Evolutionary conservation across 371 early-diverging fungal species (phyloP).

Genomic region (Mucor velutinosus): DNA sequence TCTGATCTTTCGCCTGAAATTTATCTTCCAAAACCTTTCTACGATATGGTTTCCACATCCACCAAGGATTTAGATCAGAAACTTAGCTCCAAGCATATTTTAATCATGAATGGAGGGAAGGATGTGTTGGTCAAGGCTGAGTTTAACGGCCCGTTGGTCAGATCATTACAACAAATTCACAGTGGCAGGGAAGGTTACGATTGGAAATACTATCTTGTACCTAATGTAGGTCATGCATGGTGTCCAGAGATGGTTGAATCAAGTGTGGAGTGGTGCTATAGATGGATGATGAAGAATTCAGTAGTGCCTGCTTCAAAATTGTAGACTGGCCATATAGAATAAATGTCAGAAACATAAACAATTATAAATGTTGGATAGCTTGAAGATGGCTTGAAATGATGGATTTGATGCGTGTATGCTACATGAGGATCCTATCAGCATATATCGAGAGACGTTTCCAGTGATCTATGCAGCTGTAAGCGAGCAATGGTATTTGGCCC

Average conservation of each 20-base stretch:
- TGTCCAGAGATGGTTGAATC: constrained; percentile 33
- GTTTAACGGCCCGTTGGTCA: constrained; percentile 27
- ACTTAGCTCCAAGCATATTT: constrained; percentile 30
- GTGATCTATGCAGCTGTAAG: no score
- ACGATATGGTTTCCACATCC: constrained; percentile 12
- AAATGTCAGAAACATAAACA: no score
- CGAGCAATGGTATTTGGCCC: no score
- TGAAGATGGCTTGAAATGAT: no score
- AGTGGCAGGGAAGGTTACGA: constrained; percentile 29
- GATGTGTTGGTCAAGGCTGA: constrained; percentile 35
- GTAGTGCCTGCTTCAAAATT: not conserved
- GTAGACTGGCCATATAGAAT: not conserved
- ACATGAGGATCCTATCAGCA: no score
- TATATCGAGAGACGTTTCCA: no score
- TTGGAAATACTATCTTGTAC: constrained; percentile 35
- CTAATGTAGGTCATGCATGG: constrained; percentile 45
- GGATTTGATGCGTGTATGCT: no score
- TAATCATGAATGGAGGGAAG: constrained; percentile 40
- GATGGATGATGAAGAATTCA: constrained; percentile 34
- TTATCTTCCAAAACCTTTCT: constrained; percentile 30
- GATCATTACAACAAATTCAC: constrained; percentile 19
- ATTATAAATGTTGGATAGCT: no score
- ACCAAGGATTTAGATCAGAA: constrained; percentile 19
- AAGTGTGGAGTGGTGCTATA: constrained; percentile 31
- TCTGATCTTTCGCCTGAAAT: constrained; percentile 8